Evolutionary conservation across 108 stramenopile genomes (phyloP).

Genomic region (Nitzschia palea): DNA sequence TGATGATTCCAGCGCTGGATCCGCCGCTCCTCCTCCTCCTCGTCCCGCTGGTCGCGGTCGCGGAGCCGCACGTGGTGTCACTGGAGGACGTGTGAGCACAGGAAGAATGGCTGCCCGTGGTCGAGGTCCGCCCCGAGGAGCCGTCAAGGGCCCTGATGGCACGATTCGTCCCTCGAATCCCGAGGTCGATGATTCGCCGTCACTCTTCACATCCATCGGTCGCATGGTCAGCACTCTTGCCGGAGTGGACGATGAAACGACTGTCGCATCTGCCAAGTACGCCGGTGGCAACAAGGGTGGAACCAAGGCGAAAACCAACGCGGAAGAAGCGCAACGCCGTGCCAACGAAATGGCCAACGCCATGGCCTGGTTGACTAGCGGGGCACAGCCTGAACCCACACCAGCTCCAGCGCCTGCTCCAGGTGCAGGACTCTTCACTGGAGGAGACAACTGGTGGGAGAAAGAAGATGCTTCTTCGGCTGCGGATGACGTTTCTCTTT

Average conservation of each 20-base stretch:
- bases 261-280: conserved; percentile 34
- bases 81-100: conserved; percentile 14
- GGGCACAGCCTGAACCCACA: conserved; percentile 9
- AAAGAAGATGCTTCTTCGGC: conserved; percentile 10
- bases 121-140: conserved; percentile 5
- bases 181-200: conserved; percentile 8
- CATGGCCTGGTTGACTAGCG: conserved; percentile 29
- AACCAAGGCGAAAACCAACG: conserved; percentile 19
- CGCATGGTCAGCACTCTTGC: conserved; percentile 26
- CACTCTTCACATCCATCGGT: conserved; percentile 26
- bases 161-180: neutral
- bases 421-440: conserved; percentile 17
- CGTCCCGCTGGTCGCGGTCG: conserved; percentile 20
- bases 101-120: conserved; percentile 23
- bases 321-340: conserved; percentile 27
- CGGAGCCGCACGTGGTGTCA: conserved; percentile 14
- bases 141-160: neutral
- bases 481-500: conserved; percentile 25
- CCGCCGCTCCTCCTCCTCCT: conserved; percentile 1
- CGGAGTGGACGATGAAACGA: conserved; percentile 21
- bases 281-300: neutral
- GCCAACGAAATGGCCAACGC: conserved; percentile 40
- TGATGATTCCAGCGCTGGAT: conserved; percentile 15
- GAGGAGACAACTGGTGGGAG: conserved; percentile 39
- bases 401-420: conserved; percentile 9